phyloP scores from a whole-genome alignment of 306 rosid species.

The Carpinus viminea region DNA sequence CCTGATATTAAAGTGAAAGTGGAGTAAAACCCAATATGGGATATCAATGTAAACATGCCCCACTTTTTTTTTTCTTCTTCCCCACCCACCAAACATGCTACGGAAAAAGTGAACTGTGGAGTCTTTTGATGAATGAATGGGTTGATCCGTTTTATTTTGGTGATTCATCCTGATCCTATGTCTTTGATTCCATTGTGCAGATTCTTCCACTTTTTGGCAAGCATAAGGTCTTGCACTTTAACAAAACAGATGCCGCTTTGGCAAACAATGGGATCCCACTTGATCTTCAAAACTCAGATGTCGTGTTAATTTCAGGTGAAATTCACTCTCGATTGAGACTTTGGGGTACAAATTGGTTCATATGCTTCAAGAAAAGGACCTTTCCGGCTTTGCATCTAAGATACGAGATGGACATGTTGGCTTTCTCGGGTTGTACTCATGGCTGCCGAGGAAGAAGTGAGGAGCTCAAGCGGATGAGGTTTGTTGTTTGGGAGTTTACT shows the following conservation, averaged over 20 bases:
- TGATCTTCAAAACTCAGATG: conserved; percentile 82
- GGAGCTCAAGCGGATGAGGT: conserved; percentile 88
- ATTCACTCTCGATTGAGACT: conserved; percentile 75
- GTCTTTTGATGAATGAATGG: not conserved
- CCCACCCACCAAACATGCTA: not conserved
- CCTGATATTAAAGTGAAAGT: no score
- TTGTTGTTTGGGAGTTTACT: conserved; percentile 11
- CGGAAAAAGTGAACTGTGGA: not conserved
- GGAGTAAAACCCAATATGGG: no score
- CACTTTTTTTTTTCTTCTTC: no score
- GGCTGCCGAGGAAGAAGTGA: conserved; percentile 78
- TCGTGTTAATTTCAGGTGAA: conserved; percentile 81
- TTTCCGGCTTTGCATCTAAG: conserved; percentile 78
- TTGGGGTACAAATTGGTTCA: conserved; percentile 72
- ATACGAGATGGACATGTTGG: conserved; percentile 97
- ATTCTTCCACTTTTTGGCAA: conserved; percentile 75
- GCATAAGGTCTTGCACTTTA: conserved; percentile 79
- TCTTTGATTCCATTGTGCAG: conserved; percentile 49
- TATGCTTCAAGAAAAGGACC: conserved; percentile 72
- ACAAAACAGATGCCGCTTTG: conserved; percentile 89
- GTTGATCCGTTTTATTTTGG: not conserved
- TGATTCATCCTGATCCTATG: conserved; percentile 24
- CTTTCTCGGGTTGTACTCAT: conserved; percentile 92
- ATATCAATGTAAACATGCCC: no score
- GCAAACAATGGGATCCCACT: conserved; percentile 79